Evolutionary conservation across 1,284 basidiomycete species (phyloP), one percentile per base, ranked within the genome.

Genomic region (Pascua sp.): DNA sequence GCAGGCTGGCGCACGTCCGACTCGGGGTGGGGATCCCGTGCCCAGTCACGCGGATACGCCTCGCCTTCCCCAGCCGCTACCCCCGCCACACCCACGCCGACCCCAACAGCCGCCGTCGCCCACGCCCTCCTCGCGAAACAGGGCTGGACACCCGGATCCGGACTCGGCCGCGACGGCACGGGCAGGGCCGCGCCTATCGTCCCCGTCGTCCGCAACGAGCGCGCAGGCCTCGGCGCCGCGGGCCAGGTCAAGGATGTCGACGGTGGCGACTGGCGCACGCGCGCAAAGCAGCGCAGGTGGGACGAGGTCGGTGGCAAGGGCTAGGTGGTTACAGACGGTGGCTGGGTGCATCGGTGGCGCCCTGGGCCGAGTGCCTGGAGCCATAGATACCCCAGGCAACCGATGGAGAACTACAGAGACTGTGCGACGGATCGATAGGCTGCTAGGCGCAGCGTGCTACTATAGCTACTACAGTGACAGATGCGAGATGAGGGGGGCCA

Each of bases 91-190:
- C 24, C 24, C 24, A 32, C 24, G 5, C 49, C 57, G 4, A 38
- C 59, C 15, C 56, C 53, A 7, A 57, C 57, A 8, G 49, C 49
- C 11, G 49, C 47, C 9, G 62, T 67, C 11, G 68, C 67, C 0
- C 55, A 53, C 18, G 55, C 45, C 10, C 51, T 76, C n/a, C 49
- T 76, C 11, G 66, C 65, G 5, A 60, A 56, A 32, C 72, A 74
- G 54, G 74, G 74, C 10, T 76, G 74, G 74, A 64, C 51, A 11
- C 64, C 61, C 5, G 74, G 74, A 5, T 24, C 47, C 8, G 72
- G 72, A 1, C 60, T 76, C 7, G 74, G 74, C 1, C 67, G 65
- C 37, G 53, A 66, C n/a, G 55, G 58, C 3, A 32, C 40, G 0
- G 74, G 74, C 0, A 61, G 69, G 38, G 62, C 67, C 1, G 65